A percentile compares a stretch with the other conserved stretches of the same genome.
Evolutionary conservation across 73 alveolate genomes (phyloP).

Genomic region (Breviolum minutum): DNA sequence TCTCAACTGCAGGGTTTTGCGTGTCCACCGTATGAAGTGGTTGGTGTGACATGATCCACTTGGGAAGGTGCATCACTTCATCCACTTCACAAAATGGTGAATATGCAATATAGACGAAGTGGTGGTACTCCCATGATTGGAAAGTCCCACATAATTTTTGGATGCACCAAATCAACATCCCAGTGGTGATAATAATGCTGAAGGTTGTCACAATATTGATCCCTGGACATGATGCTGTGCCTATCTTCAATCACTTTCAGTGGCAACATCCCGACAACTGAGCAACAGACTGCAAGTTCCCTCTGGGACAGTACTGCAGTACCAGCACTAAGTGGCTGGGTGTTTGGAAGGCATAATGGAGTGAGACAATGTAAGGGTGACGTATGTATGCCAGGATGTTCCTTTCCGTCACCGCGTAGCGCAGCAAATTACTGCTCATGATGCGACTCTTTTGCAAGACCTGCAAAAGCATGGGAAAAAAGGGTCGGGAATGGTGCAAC

Average conservation of each 20-base stretch:
- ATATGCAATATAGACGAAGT: too few relatives aligned
- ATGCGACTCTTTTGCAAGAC: slow-evolving; percentile 97
- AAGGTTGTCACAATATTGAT: background rate
- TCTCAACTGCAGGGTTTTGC: too few relatives aligned
- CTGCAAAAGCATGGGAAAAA: slow-evolving; percentile 96
- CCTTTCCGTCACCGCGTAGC: slow-evolving; percentile 98
- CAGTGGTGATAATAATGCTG: background rate
- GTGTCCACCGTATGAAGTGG: too few relatives aligned
- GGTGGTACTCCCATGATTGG: too few relatives aligned
- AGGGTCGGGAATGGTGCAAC: background rate
- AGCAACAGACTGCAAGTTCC: slow-evolving; percentile 96
- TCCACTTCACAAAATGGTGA: too few relatives aligned
- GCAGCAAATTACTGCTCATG: slow-evolving; percentile 97
- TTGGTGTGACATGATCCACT: too few relatives aligned
- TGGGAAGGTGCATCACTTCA: too few relatives aligned
- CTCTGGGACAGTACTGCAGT: slow-evolving; percentile 98
- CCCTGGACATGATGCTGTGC: too few relatives aligned
- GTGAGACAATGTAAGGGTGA: slow-evolving; percentile 97
- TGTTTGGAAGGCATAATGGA: slow-evolving; percentile 97
- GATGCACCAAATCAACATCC: background rate
- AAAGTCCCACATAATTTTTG: background rate
- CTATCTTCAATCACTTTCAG: background rate
- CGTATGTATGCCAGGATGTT: slow-evolving; percentile 97
- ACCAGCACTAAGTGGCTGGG: slow-evolving; percentile 97
- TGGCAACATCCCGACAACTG: background rate